These are phyloP conservation scores for Phialophora tarda DNA, from an alignment of 2,329 filamentous ascomycete genomes.

Conservation along the genomic window DNA sequence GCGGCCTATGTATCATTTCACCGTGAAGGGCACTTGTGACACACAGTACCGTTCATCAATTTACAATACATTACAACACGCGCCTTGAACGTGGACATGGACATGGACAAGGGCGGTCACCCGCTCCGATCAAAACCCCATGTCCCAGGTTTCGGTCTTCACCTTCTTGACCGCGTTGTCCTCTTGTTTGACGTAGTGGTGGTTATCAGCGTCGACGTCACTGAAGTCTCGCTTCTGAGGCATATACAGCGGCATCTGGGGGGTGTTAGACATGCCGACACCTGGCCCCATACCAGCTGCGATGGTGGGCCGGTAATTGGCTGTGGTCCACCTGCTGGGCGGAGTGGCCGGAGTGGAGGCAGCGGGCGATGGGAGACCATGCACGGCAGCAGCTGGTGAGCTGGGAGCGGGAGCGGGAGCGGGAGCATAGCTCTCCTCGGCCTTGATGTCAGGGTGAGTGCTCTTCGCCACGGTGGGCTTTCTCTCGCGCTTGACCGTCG, in stretches of 20 bases:
- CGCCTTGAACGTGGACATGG: neutral
- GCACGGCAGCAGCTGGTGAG: neutral
- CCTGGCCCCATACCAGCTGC: neutral
- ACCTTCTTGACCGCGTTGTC: slow-evolving; percentile 12
- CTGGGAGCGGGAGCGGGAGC: neutral
- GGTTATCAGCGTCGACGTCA: neutral
- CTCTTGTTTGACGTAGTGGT: neutral
- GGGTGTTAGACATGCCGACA: neutral
- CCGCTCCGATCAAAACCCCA: neutral
- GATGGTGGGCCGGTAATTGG: no score
- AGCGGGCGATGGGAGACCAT: neutral
- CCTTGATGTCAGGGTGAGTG: slow-evolving; percentile 1
- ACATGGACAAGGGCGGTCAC: neutral
- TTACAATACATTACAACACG: neutral
- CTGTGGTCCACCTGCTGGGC: neutral
- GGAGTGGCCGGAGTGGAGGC: neutral
- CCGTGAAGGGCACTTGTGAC: no score
- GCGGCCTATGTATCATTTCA: no score
- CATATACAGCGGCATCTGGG: neutral
- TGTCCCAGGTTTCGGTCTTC: slow-evolving; percentile 13
- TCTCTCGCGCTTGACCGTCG: neutral
- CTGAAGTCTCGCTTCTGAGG: slow-evolving; percentile 16
- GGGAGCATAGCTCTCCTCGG: neutral
- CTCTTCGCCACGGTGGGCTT: neutral
- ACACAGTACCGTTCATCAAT: neutral